Evolutionary conservation across 108 stramenopile genomes (phyloP), one percentile per base, ranked within the genome.

Genomic region (Cyclotella atomus): DNA sequence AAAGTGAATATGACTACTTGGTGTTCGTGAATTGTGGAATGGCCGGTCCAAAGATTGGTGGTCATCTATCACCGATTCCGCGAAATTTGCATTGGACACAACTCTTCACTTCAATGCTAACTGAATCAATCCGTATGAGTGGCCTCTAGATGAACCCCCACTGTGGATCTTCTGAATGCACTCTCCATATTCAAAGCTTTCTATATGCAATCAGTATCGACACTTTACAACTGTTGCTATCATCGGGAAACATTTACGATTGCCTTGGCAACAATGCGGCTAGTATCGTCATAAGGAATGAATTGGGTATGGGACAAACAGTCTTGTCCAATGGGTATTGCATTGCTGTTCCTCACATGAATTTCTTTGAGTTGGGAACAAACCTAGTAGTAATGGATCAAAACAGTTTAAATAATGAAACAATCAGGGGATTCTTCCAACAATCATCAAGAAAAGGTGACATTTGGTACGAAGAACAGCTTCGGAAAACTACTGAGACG

Each of bases 1-100:
- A 12, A 23, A 63, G 14, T 10, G 36, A 36, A 3, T 78, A 78
- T 32, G 77, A 78, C 49, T 33, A 78, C 28, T 69, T 76, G 21
- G 68, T 76, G 8, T 76, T 49, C 55, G 15, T 65, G 41, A 78
- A 78, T 65, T 78, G 77, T 55, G 77, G 77, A 1, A 34, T 65
- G 19, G 38, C 30, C 30, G 77, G 77, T 30, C 77, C 77, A 6
- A 57, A 57, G 28, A 15, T 16, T 57, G 56, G 56, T 27, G 6
- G 25, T 5, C 6, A 32, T 29, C 19, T n/a, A n/a, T n/a, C 56
- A 57, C 56, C 56, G 28, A 57, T 57, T 6, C 27, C 27, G 17
- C 24, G 24, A 6, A 21, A 57, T 15, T 57, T 28, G 25, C 25
- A 45, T 57, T 78, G 77, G 77, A 78, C 77, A 1, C 9, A 35